phyloP scores from a whole-genome alignment of 2,329 filamentous ascomycete genomes.

The Diaporthe velutina region DNA sequence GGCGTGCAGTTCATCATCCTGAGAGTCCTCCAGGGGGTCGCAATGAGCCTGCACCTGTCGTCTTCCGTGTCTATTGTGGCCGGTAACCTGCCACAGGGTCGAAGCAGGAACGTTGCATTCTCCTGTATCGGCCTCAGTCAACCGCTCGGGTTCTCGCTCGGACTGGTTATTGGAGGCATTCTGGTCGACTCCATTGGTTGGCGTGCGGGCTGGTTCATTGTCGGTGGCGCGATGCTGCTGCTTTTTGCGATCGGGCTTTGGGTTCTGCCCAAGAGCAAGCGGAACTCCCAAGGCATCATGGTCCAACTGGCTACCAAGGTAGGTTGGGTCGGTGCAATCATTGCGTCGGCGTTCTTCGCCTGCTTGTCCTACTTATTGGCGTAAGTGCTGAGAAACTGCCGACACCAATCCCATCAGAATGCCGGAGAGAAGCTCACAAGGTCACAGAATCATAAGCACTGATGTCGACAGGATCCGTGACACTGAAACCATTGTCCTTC shows the following conservation, averaged over 20 bases:
- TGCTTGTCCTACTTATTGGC: slow-evolving; percentile 67
- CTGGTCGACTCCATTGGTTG: slow-evolving; percentile 61
- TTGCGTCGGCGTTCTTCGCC: slow-evolving; percentile 60
- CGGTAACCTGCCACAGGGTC: slow-evolving; percentile 47
- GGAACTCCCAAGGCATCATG: slow-evolving; percentile 37
- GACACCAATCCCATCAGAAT: neutral
- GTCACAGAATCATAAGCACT: slow-evolving; percentile 52
- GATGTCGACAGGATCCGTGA: slow-evolving; percentile 56
- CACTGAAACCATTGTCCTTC: slow-evolving; percentile 57
- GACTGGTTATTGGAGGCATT: slow-evolving; percentile 63
- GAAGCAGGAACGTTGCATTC: slow-evolving; percentile 56
- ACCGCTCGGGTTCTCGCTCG: slow-evolving; percentile 63
- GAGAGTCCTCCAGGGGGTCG: slow-evolving; percentile 56
- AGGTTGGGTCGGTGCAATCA: slow-evolving; percentile 66
- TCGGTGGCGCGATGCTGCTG: slow-evolving; percentile 50
- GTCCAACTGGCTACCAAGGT: slow-evolving; percentile 55
- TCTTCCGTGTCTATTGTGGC: slow-evolving; percentile 53
- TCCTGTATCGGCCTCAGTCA: slow-evolving; percentile 59
- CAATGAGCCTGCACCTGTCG: slow-evolving; percentile 51
- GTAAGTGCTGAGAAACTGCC: slow-evolving; percentile 49
- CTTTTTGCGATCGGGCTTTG: slow-evolving; percentile 53
- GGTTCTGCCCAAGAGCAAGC: slow-evolving; percentile 51
- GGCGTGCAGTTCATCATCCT: slow-evolving; percentile 53
- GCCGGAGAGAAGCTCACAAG: neutral
- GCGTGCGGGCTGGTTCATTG: slow-evolving; percentile 60